Conservation (phyloP, 257 asterid species). For the Catharanthus roseus region DNA sequence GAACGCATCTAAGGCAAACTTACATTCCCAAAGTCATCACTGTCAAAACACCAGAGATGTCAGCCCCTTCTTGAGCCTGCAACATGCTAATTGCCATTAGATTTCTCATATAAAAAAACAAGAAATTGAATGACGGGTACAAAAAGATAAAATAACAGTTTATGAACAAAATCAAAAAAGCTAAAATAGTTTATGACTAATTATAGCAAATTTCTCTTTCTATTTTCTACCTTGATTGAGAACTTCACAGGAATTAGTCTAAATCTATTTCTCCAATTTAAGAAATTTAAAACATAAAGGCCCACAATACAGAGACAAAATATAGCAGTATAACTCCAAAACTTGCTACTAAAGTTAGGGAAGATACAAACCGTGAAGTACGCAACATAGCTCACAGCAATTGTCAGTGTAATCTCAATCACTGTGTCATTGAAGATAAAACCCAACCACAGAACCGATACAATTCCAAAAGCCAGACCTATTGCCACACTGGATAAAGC, state of each 20-base stretch:
- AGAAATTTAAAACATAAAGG: not conserved
- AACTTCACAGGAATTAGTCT: not conserved
- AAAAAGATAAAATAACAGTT: too few species aligned
- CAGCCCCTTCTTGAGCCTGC: slow-evolving; percentile 85
- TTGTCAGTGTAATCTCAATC: slow-evolving; percentile 80
- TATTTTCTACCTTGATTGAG: not conserved
- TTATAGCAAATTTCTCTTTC: not conserved
- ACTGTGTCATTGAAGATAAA: slow-evolving; percentile 96
- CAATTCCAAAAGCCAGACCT: slow-evolving; percentile 87
- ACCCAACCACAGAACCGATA: slow-evolving; percentile 90
- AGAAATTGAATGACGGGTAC: not conserved
- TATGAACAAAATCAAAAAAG: too few species aligned
- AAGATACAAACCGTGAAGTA: slow-evolving; percentile 71
- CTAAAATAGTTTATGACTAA: too few species aligned
- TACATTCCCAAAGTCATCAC: slow-evolving; percentile 98
- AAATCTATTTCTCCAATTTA: not conserved
- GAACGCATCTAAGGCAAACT: slow-evolving; percentile 26
- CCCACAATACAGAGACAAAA: not conserved
- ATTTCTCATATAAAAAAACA: not conserved
- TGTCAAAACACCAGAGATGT: slow-evolving; percentile 81
- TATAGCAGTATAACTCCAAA: not conserved
- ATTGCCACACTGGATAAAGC: slow-evolving; percentile 57
- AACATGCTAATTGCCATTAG: slow-evolving; percentile 26
- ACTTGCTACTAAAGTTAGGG: slow-evolving; percentile 16
- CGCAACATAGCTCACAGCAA: slow-evolving; percentile 95